Evolutionary conservation across 106 monocot genomes (phyloP).

Genomic region (Narthecium ossifragum): DNA sequence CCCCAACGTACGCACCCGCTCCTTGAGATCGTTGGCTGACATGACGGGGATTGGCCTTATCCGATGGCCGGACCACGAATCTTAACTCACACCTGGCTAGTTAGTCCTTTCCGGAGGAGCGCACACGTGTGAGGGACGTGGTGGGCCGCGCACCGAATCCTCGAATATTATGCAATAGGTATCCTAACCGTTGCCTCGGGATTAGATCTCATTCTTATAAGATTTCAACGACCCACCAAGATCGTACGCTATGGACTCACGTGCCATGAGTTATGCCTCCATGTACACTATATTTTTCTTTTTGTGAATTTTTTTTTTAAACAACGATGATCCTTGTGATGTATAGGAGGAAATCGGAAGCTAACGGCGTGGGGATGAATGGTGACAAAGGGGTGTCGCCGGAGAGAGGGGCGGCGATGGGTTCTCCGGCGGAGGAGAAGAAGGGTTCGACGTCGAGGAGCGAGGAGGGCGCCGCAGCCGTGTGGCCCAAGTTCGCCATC

Average conservation of each 20-base stretch:
- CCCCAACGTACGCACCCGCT: neutral
- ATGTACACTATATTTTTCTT: no score
- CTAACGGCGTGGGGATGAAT: conserved; percentile 2
- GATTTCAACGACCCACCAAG: no score
- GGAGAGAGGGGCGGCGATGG: no score
- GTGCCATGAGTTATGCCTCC: no score
- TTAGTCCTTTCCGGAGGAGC: neutral
- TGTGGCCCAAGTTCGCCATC: conserved; percentile 61
- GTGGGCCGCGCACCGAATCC: no score
- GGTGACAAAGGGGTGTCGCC: conserved; percentile 4
- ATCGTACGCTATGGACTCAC: no score
- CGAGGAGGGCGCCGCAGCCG: conserved; percentile 22
- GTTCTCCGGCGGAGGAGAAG: conserved; percentile 1
- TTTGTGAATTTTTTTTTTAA: neutral
- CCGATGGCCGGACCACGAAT: neutral
- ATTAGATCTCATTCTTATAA: no score
- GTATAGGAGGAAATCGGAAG: conserved; percentile 39
- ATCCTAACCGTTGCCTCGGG: no score
- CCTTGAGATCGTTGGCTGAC: neutral
- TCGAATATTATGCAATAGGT: no score
- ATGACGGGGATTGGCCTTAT: no score
- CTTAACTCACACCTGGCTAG: no score
- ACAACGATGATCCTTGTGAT: neutral
- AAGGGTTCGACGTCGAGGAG: conserved; percentile 33
- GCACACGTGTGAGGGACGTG: no score